Evolutionary conservation across 352 stramenopile genomes (phyloP).

Genomic region (Phytophthora pluvialis): DNA sequence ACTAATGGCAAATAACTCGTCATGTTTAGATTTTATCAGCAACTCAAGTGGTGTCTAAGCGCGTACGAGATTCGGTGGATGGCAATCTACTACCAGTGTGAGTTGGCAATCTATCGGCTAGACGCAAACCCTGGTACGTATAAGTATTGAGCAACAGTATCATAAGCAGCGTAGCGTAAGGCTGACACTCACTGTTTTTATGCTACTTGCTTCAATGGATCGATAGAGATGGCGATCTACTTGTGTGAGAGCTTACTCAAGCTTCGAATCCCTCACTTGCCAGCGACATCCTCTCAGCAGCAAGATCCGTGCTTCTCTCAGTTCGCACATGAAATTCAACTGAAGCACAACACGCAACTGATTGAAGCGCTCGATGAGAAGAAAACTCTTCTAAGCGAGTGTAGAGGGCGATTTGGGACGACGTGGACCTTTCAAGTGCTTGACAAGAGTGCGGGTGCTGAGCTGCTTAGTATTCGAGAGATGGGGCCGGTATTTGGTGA

Average conservation of each 20-base stretch:
- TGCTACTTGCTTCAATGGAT: background rate
- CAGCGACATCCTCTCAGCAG: conserved; percentile 23
- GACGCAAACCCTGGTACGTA: conserved; percentile 54
- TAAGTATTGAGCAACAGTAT: background rate
- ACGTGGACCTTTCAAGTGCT: conserved; percentile 20
- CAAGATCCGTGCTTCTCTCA: conserved; percentile 38
- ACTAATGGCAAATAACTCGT: background rate
- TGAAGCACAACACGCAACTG: conserved; percentile 43
- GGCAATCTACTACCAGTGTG: conserved; percentile 49
- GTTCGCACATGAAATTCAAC: conserved; percentile 48
- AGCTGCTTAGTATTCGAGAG: conserved; percentile 24
- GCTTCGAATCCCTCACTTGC: conserved; percentile 31
- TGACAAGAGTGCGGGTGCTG: conserved; percentile 17
- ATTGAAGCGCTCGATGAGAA: conserved; percentile 44
- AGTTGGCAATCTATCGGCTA: conserved; percentile 54
- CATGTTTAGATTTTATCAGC: conserved; percentile 38
- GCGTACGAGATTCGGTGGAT: conserved; percentile 56
- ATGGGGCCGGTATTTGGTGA: conserved; percentile 24
- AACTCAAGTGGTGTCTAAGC: conserved; percentile 47
- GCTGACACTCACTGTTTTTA: background rate
- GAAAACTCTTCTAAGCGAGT: conserved; percentile 33
- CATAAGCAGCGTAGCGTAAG: background rate
- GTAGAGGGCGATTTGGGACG: conserved; percentile 31
- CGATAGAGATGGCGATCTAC: conserved; percentile 43
- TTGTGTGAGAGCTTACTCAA: conserved; percentile 39